Percentiles rank a stretch among this genome's conserved stretches.
phyloP scores from a whole-genome alignment of 179 eudicot genomes.

The Carnegiea gigantea region DNA sequence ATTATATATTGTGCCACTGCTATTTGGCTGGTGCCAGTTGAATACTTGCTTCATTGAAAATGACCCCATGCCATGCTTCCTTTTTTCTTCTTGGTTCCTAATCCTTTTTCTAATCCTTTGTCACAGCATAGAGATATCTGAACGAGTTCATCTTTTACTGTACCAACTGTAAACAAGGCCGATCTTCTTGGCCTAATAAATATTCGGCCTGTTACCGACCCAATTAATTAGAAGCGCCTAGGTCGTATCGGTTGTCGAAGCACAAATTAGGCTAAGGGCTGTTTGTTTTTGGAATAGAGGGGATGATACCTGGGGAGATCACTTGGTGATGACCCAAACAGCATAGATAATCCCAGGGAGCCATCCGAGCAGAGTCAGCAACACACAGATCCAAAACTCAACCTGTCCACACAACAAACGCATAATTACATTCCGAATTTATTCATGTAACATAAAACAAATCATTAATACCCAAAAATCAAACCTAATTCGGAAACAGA shows the following conservation, averaged over 20 bases:
- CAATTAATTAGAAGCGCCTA: no score
- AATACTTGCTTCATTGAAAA: neutral
- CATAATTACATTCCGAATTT: neutral
- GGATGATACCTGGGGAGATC: conserved; percentile 1
- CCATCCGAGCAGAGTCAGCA: conserved; percentile 29
- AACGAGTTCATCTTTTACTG: no score
- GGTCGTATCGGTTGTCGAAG: no score
- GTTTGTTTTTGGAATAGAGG: neutral
- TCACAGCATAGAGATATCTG: no score
- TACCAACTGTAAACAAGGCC: no score
- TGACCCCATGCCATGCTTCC: no score
- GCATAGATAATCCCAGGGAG: conserved; percentile 32
- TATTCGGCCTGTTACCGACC: no score
- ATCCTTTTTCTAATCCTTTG: no score
- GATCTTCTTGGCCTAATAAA: no score
- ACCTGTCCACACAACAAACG: neutral
- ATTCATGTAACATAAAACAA: neutral
- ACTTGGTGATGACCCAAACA: conserved; percentile 27
- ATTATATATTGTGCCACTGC: neutral
- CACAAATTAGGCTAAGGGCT: no score
- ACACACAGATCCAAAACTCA: conserved; percentile 31
- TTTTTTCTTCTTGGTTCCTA: no score
- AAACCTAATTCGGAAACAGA: no score
- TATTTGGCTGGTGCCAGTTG: neutral
- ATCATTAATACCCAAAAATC: neutral